These are phyloP conservation scores for Xylariaceae sp. DNA, from an alignment of 2,329 filamentous ascomycete species.

Conservation along the genomic window DNA sequence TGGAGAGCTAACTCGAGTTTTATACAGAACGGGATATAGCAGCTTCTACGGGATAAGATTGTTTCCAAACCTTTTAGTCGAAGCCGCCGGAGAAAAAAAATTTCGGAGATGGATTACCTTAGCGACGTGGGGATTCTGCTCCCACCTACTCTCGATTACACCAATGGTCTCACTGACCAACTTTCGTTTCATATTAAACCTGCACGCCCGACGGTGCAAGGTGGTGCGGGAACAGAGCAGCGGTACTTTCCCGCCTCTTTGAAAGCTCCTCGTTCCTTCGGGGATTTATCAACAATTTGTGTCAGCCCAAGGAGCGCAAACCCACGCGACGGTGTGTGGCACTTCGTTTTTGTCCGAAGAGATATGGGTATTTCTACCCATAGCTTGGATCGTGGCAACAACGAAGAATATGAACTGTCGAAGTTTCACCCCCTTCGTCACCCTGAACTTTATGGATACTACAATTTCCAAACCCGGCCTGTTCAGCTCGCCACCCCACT, in stretches of 20 bases:
- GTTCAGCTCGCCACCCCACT: background rate
- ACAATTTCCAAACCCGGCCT: constrained; percentile 16
- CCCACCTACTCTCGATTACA: background rate
- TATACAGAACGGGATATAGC: too few species aligned
- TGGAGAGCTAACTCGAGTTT: too few species aligned
- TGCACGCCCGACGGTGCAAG: background rate
- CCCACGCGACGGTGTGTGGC: background rate
- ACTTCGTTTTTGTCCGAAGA: background rate
- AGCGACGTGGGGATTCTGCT: background rate
- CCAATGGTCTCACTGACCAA: background rate
- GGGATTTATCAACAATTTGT: background rate
- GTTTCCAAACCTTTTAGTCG: background rate
- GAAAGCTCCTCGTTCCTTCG: constrained; percentile 10
- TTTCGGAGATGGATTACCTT: background rate
- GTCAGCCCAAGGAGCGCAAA: background rate
- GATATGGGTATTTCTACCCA: background rate
- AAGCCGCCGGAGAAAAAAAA: background rate
- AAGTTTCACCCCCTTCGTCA: constrained; percentile 33
- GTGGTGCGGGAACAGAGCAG: too few species aligned
- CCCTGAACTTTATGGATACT: constrained; percentile 3
- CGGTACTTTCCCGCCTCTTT: too few species aligned
- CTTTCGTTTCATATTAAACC: constrained; percentile 29
- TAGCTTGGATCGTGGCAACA: background rate
- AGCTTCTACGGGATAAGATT: too few species aligned
- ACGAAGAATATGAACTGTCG: constrained; percentile 25